Conservation (phyloP, 345 rosid species). For the Euphorbia lathyris region DNA sequence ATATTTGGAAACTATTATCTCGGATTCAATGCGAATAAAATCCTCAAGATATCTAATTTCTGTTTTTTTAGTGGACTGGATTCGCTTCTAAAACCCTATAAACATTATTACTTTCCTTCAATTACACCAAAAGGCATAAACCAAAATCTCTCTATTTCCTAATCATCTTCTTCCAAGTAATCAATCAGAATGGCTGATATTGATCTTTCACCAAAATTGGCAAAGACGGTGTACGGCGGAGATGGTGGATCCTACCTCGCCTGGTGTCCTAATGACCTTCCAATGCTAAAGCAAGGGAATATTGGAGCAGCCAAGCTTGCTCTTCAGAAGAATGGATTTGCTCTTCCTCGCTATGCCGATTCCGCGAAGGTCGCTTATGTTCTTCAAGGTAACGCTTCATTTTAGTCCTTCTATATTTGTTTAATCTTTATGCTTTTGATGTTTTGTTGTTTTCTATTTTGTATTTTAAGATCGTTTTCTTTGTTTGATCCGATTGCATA, state of each 20-base stretch:
- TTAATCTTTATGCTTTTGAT: neutral
- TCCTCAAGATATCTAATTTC: neutral
- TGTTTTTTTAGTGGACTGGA: neutral
- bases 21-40: neutral
- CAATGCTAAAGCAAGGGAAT: slow-evolving; percentile 69
- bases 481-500: neutral
- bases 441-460: neutral
- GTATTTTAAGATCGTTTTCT: neutral
- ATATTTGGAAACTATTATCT: too few species aligned
- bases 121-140: neutral
- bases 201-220: slow-evolving; percentile 70
- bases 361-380: slow-evolving; percentile 88
- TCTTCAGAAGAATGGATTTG: slow-evolving; percentile 77
- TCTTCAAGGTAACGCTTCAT: slow-evolving; percentile 61
- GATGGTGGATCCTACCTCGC: slow-evolving; percentile 76
- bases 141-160: neutral
- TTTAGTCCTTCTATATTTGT: neutral
- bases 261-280: slow-evolving; percentile 76
- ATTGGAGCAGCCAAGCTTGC: slow-evolving; percentile 89
- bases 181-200: slow-evolving; percentile 49
- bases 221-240: slow-evolving; percentile 64
- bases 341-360: slow-evolving; percentile 84
- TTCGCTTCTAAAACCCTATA: neutral
- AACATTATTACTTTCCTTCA: neutral
- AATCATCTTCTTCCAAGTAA: neutral